Conservation (phyloP, 352 stramenopile species). For the Globisporangium alternatum region DNA sequence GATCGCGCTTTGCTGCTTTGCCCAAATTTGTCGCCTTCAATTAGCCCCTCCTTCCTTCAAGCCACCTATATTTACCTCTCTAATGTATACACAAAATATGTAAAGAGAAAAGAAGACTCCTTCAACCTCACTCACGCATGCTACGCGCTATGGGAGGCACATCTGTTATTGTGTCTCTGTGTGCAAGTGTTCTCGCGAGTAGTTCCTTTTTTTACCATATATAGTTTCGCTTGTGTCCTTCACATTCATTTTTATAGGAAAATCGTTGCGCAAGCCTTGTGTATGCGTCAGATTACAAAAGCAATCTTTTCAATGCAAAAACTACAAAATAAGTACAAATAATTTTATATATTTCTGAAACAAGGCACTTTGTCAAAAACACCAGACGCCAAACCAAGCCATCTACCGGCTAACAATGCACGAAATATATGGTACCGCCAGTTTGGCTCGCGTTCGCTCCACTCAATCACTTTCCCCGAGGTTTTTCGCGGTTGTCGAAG, state of each 20-base stretch:
- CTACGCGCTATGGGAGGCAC: no score
- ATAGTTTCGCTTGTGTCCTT: no score
- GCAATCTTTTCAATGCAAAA: no score
- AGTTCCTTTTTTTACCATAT: no score
- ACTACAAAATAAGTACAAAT: not conserved
- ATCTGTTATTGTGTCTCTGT: no score
- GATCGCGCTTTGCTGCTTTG: not conserved
- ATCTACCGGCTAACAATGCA: not conserved
- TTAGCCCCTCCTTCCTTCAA: not conserved
- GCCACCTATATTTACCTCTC: not conserved
- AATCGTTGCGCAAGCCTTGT: no score
- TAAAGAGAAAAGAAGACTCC: no score
- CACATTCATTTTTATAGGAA: no score
- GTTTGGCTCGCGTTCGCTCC: not conserved
- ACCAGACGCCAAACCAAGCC: not conserved
- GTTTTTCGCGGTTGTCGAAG: slow-evolving; percentile 16
- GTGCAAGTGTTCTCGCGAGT: no score
- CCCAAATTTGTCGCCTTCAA: not conserved
- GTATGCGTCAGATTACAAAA: no score
- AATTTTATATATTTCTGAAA: not conserved
- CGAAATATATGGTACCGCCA: not conserved
- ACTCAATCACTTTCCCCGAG: slow-evolving; percentile 9
- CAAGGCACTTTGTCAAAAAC: not conserved
- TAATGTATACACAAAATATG: not conserved
- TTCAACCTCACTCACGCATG: no score